Base-by-base conservation (phyloP, 352 stramenopile species). In the Globisporangium nodosum region DNA sequence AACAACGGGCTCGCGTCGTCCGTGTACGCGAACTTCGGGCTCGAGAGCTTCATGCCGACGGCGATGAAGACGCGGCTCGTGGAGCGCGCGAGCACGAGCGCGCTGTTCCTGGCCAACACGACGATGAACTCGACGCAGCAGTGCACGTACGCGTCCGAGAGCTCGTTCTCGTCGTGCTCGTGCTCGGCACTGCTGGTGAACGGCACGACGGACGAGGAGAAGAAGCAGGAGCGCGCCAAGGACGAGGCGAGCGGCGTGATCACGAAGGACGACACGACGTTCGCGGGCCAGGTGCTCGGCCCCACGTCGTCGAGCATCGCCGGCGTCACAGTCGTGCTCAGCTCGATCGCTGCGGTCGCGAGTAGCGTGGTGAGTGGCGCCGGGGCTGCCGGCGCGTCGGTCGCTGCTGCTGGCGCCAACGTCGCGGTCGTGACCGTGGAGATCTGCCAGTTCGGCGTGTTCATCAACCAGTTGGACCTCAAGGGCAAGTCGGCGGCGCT, bases 361-460 rank as follows among this genome's bases (percentile, higher is more conserved):
- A 89, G 78, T 60, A 81, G 70, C 9, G 74, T 83, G 21, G 70
- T 71, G 27, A 70, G 64, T 20, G 59, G 68, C 54, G 67, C 73
- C 0, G 63, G 65, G 49, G 69, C 71, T 6, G 78, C 80, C 8
- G 68, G 71, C 40, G 79, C 81, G 9, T 78, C 78, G 2, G 68
- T 83, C 7, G 66, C 80, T 0, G 77, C 76, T 9, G 81, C 70
- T 35, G 77, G 77, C 12, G 81, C 76, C 15, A 86, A 78, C 39
- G 78, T 86, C 46, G 84, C 76, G 20, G 77, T 90, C 24, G 83
- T 78, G 33, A 92, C 84, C 5, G 68, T 93, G 5, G 84, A 93
- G 54, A 79, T 93, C 43, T 90, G 81, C 48, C 81, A 91, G 58
- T 93, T 93, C 46, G 74, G 68, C 1, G 84, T 93, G 43, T 73